phyloP scores from a whole-genome alignment of 2,329 filamentous ascomycete genomes.

The Fusarium virguliforme region DNA sequence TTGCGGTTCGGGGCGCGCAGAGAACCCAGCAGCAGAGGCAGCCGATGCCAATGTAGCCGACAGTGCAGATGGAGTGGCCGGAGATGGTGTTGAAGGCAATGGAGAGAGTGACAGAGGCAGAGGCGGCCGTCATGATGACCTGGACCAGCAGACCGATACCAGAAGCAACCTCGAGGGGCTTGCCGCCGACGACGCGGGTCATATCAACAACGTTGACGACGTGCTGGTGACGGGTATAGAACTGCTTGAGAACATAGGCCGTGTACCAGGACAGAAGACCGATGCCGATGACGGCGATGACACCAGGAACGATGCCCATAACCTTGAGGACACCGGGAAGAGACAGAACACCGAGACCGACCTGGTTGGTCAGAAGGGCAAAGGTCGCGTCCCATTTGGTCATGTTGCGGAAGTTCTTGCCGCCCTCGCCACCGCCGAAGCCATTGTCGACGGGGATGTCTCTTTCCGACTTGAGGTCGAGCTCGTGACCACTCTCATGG shows the following conservation, averaged over 20 bases:
- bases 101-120: constrained; percentile 77
- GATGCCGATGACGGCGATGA: constrained; percentile 77
- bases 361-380: constrained; percentile 56
- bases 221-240: constrained; percentile 78
- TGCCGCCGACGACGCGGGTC: constrained; percentile 67
- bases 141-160: constrained; percentile 79
- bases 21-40: constrained; percentile 75
- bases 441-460: constrained; percentile 48
- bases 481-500: constrained; percentile 24
- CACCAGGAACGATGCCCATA: constrained; percentile 76
- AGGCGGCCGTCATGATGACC: constrained; percentile 79
- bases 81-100: constrained; percentile 80
- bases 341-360: constrained; percentile 70
- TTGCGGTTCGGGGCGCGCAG: constrained; percentile 78
- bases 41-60: constrained; percentile 75
- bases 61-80: constrained; percentile 74
- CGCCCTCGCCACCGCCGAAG: constrained; percentile 51
- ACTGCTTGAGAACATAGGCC: constrained; percentile 71
- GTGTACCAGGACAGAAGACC: constrained; percentile 76
- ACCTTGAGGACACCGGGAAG: constrained; percentile 80
- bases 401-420: constrained; percentile 56
- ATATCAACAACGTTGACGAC: constrained; percentile 81
- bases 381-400: constrained; percentile 55
- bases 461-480: constrained; percentile 44
- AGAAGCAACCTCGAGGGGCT: constrained; percentile 47